Evolutionary conservation across 805 yeast genomes (phyloP).

Genomic region (Pichia manshurica): DNA sequence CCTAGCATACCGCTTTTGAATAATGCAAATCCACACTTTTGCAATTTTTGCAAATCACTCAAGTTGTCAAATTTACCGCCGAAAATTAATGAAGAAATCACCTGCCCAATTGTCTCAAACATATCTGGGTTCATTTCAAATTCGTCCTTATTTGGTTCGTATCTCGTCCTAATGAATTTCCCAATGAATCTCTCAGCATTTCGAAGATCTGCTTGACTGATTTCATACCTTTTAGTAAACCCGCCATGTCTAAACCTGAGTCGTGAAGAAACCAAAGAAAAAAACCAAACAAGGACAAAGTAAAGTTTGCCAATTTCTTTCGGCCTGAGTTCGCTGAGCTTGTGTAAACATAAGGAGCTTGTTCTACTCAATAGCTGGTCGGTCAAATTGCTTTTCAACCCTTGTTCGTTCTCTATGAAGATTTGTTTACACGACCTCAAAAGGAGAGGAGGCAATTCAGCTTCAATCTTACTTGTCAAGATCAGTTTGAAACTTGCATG

Average conservation of each 20-base stretch:
- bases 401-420: constrained; percentile 57
- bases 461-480: constrained; percentile 52
- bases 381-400: constrained; percentile 44
- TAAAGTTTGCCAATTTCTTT: constrained; percentile 42
- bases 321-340: constrained; percentile 22
- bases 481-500: constrained; percentile 47
- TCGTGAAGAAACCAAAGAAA: constrained; percentile 55
- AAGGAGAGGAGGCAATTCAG: constrained; percentile 50
- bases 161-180: constrained; percentile 31
- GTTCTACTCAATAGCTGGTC: constrained; percentile 24
- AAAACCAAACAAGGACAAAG: constrained; percentile 65
- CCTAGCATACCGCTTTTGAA: constrained; percentile 37
- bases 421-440: constrained; percentile 50
- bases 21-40: constrained; percentile 31
- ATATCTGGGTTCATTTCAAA: constrained; percentile 3
- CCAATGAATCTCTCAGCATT: constrained; percentile 43
- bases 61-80: constrained; percentile 55
- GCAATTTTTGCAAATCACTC: constrained; percentile 37
- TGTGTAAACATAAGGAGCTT: constrained; percentile 10
- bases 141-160: not conserved
- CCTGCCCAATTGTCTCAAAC: constrained; percentile 29
- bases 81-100: constrained; percentile 52
- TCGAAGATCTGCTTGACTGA: constrained; percentile 66
- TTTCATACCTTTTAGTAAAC: constrained; percentile 55
- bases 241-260: constrained; percentile 58